Conservation (phyloP, 1,284 basidiomycete genomes). For the Austroboletus niveus region DNA sequence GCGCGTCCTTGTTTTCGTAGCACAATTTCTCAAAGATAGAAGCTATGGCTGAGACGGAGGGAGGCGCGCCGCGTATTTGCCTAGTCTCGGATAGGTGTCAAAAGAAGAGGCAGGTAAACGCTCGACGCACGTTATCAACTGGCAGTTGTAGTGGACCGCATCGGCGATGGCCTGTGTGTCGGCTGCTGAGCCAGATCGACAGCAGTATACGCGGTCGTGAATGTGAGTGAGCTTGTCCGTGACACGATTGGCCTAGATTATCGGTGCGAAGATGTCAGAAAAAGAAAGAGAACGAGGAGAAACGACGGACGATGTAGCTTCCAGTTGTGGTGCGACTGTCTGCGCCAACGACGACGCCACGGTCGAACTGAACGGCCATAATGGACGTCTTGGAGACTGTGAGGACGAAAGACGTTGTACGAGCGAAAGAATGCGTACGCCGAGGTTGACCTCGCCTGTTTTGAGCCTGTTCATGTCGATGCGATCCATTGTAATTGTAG, state of each 20-base stretch:
- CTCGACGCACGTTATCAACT: conserved; percentile 67
- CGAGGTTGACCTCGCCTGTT: conserved; percentile 91
- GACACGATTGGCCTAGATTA: conserved; percentile 86
- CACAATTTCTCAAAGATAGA: conserved; percentile 87
- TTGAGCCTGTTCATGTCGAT: conserved; percentile 81
- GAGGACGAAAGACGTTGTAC: background rate
- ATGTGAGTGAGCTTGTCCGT: conserved; percentile 98
- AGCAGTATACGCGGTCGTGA: conserved; percentile 98
- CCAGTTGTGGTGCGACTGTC: conserved; percentile 97
- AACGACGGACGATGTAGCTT: conserved; percentile 80
- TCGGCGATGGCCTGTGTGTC: conserved; percentile 98
- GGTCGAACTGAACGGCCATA: conserved; percentile 98
- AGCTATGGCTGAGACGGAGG: conserved; percentile 82
- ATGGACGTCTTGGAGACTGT: conserved; percentile 82
- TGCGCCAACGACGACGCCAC: conserved; percentile 94
- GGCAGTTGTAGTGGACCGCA: conserved; percentile 84
- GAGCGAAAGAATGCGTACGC: conserved; percentile 54
- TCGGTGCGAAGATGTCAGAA: background rate
- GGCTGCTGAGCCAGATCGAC: conserved; percentile 96
- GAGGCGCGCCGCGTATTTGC: conserved; percentile 65
- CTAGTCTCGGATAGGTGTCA: conserved; percentile 38
- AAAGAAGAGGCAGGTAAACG: background rate
- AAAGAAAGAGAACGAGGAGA: background rate
- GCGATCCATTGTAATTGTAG: conserved; percentile 61
- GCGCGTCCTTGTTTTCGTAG: conserved; percentile 90